Conservation (phyloP, 2,329 filamentous ascomycete species). For the Cryphonectria nitschkei region DNA sequence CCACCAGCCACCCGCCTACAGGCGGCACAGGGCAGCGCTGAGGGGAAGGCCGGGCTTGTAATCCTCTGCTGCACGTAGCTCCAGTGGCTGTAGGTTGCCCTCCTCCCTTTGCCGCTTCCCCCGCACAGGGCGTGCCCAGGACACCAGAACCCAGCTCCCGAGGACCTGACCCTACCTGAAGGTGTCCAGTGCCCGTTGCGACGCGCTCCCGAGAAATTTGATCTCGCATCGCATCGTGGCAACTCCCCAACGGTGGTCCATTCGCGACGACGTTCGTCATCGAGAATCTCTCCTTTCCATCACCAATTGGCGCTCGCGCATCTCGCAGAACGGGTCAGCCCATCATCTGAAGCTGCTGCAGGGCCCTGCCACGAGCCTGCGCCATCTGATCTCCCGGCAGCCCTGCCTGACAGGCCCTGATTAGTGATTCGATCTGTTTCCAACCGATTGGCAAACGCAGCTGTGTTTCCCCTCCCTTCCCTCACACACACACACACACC, state of each 20-base stretch:
- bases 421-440: constrained; percentile 12
- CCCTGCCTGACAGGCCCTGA: constrained; percentile 9
- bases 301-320: constrained; percentile 26
- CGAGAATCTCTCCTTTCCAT: constrained; percentile 15
- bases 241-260: background rate
- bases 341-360: constrained; percentile 20
- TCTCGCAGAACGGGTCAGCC: constrained; percentile 8
- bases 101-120: background rate
- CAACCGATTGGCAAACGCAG: constrained; percentile 13
- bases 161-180: background rate
- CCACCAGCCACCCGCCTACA: background rate
- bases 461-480: constrained; percentile 19
- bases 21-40: background rate
- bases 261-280: constrained; percentile 1
- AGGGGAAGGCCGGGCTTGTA: background rate
- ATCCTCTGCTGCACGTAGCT: background rate
- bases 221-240: constrained; percentile 1
- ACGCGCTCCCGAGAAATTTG: constrained; percentile 7
- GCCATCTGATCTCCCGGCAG: constrained; percentile 10
- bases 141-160: no score
- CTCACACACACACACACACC: background rate
- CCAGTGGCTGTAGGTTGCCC: background rate
- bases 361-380: constrained; percentile 3
- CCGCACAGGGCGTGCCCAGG: background rate
- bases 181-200: background rate